Evolutionary conservation across 176 grass and related monocot genomes (phyloP).

Genomic region (Avena atlantica): DNA sequence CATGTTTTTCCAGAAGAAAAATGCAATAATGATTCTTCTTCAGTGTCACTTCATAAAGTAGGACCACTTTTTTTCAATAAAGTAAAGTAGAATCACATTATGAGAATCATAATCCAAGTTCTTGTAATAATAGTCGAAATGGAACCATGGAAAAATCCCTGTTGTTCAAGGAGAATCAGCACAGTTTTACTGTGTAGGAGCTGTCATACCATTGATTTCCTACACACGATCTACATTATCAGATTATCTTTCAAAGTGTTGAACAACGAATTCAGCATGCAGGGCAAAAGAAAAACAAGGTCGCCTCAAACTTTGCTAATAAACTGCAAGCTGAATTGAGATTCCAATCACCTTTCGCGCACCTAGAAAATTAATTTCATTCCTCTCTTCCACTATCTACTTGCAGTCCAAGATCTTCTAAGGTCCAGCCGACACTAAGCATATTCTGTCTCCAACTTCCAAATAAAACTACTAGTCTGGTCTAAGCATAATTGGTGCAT

Average conservation of each 20-base stretch:
- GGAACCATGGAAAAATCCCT: background rate
- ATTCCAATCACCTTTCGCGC: background rate
- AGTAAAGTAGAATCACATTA: background rate
- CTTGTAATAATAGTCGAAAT: slow-evolving; percentile 6
- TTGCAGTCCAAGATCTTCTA: slow-evolving; percentile 12
- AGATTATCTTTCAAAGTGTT: slow-evolving; percentile 13
- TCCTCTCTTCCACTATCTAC: slow-evolving; percentile 11
- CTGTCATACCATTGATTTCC: slow-evolving; percentile 29
- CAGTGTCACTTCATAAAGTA: background rate
- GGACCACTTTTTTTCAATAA: background rate
- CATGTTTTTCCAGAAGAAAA: background rate
- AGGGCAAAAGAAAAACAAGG: background rate
- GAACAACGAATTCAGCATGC: background rate
- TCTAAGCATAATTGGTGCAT: slow-evolving; percentile 6
- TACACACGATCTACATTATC: background rate
- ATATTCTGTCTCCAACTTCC: slow-evolving; percentile 5
- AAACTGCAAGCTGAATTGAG: background rate
- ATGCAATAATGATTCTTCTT: slow-evolving; percentile 18
- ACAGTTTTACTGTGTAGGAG: background rate
- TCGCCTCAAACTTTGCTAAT: slow-evolving; percentile 9
- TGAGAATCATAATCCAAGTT: background rate
- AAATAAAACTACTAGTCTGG: slow-evolving; percentile 6
- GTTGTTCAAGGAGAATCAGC: background rate
- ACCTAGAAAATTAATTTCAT: background rate
- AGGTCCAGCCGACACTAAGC: slow-evolving; percentile 7